phyloP scores from a whole-genome alignment of 495 filamentous ascomycete species.

The Xylaria venustula region DNA sequence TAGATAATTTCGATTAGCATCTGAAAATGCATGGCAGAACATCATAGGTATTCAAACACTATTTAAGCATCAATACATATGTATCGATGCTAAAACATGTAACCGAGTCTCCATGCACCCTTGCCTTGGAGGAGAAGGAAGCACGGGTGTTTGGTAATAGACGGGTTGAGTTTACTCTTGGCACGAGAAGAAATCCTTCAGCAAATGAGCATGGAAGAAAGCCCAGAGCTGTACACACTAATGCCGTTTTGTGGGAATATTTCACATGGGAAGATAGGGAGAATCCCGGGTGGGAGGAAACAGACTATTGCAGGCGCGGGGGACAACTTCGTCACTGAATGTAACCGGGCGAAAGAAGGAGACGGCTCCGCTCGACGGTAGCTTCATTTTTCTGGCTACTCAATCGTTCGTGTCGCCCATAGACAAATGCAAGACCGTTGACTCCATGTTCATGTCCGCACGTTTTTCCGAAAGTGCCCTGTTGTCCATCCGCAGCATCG shows the following conservation, averaged over 20 bases:
- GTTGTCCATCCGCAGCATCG: conserved; percentile 35
- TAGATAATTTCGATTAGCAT: too few relatives aligned
- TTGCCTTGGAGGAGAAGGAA: conserved; percentile 55
- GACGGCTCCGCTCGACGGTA: conserved; percentile 9
- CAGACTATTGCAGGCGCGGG: background rate
- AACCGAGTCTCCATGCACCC: conserved; percentile 87
- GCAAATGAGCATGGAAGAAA: conserved; percentile 69
- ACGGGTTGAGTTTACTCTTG: conserved; percentile 71
- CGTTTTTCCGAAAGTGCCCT: conserved; percentile 24
- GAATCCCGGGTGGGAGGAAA: background rate
- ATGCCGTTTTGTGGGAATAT: conserved; percentile 63
- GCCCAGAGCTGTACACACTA: conserved; percentile 99
- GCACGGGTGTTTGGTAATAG: conserved; percentile 90
- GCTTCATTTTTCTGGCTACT: conserved; percentile 25
- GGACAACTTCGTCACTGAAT: too few relatives aligned
- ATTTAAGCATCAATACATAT: conserved; percentile 4
- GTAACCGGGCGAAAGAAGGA: too few relatives aligned
- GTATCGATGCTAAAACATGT: too few relatives aligned
- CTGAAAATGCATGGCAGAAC: too few relatives aligned
- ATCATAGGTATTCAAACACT: too few relatives aligned
- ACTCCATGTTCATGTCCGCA: conserved; percentile 35
- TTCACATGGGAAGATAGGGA: background rate
- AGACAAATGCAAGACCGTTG: conserved; percentile 37
- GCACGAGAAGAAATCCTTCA: conserved; percentile 98
- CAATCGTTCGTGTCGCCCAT: conserved; percentile 28